A percentile compares a stretch with the other conserved stretches of the same genome.
These are phyloP conservation scores for Cercospora zeina DNA, from an alignment of 2,329 filamentous ascomycete genomes.

Conservation along the genomic window DNA sequence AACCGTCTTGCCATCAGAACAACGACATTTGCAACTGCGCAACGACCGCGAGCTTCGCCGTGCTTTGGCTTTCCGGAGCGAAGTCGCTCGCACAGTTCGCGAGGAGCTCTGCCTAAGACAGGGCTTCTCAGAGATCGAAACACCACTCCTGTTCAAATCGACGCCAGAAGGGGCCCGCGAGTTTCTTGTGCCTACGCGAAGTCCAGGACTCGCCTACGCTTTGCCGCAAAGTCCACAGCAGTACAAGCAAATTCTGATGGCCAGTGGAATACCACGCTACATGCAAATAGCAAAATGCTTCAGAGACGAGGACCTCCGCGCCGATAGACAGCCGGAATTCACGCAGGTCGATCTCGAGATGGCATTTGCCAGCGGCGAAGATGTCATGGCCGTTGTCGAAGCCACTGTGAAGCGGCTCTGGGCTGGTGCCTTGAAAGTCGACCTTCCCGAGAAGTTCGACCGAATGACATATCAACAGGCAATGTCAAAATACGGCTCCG, in stretches of 20 bases:
- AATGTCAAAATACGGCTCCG: constrained; percentile 79
- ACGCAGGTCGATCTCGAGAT: constrained; percentile 95
- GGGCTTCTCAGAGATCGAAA: constrained; percentile 79
- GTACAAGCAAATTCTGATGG: constrained; percentile 98
- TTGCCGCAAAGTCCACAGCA: constrained; percentile 96
- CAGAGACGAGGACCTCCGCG: constrained; percentile 87
- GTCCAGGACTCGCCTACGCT: constrained; percentile 76
- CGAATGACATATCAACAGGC: constrained; percentile 71
- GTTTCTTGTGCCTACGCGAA: constrained; percentile 86
- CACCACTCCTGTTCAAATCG: constrained; percentile 92
- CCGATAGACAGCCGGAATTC: constrained; percentile 94
- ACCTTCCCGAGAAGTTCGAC: constrained; percentile 52
- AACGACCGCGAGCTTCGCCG: constrained; percentile 67
- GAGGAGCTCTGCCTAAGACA: constrained; percentile 55
- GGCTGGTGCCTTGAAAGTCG: constrained; percentile 49
- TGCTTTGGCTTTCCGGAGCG: constrained; percentile 69
- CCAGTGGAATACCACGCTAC: constrained; percentile 77
- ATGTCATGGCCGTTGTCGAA: constrained; percentile 66
- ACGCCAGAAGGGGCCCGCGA: constrained; percentile 94
- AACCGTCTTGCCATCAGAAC: constrained; percentile 70
- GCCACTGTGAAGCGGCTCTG: constrained; percentile 58
- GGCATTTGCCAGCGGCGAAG: constrained; percentile 72
- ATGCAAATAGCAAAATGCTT: constrained; percentile 95
- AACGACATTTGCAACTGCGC: constrained; percentile 81
- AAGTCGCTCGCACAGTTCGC: constrained; percentile 57